phyloP scores from a whole-genome alignment of 2,329 filamentous ascomycete genomes.

The Elsinoe batatas region DNA sequence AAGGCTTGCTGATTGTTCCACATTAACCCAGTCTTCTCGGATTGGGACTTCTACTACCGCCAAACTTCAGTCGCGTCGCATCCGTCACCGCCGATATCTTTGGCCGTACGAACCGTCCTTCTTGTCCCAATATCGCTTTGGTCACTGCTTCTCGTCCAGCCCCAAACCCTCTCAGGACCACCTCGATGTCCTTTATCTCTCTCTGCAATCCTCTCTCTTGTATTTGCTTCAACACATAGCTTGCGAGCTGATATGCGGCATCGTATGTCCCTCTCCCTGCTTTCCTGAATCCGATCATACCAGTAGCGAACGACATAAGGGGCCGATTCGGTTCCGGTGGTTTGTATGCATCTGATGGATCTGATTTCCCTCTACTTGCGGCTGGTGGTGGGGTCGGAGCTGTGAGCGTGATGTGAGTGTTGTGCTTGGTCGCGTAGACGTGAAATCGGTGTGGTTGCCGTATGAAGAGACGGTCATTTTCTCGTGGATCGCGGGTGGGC shows the following conservation, averaged over 20 bases:
- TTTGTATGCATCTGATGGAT: conserved; percentile 40
- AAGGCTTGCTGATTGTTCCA: neutral
- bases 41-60: conserved; percentile 77
- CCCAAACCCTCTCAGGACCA: conserved; percentile 78
- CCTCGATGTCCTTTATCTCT: conserved; percentile 66
- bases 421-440: conserved; percentile 81
- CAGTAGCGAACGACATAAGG: conserved; percentile 69
- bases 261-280: conserved; percentile 73
- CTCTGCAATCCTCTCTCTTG: conserved; percentile 69
- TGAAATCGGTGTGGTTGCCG: conserved; percentile 66
- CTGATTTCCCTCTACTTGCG: conserved; percentile 20
- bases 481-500: neutral
- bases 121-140: conserved; percentile 78
- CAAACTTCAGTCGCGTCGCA: conserved; percentile 86
- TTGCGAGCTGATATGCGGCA: conserved; percentile 79
- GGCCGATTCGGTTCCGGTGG: conserved; percentile 10
- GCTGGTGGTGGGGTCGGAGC: conserved; percentile 51
- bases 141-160: conserved; percentile 76
- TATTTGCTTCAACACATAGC: conserved; percentile 74
- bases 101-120: conserved; percentile 65
- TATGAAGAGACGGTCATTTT: neutral
- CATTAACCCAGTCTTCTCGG: conserved; percentile 67
- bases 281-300: conserved; percentile 89
- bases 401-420: conserved; percentile 86
- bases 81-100: conserved; percentile 71